These are phyloP conservation scores for Xylaria sp. DNA, from an alignment of 2,329 filamentous ascomycete genomes.

Conservation along the genomic window DNA sequence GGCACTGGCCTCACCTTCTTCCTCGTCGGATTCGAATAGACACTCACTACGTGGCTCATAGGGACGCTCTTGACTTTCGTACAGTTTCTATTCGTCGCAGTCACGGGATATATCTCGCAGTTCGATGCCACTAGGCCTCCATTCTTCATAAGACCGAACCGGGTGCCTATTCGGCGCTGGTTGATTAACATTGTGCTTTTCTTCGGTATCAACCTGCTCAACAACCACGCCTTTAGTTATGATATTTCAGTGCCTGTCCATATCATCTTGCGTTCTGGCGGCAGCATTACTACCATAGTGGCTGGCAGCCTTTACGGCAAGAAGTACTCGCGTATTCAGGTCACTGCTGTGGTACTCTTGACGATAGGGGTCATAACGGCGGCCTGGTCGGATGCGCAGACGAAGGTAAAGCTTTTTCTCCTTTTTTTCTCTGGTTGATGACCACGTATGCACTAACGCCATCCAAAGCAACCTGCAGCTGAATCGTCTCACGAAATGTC, in stretches of 20 bases:
- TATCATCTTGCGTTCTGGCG: slow-evolving; percentile 94
- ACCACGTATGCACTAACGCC: slow-evolving; percentile 41
- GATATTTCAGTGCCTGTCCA: slow-evolving; percentile 96
- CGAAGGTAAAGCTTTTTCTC: slow-evolving; percentile 69
- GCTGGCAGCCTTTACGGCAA: slow-evolving; percentile 91
- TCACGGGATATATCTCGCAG: slow-evolving; percentile 80
- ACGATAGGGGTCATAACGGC: slow-evolving; percentile 88
- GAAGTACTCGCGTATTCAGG: slow-evolving; percentile 81
- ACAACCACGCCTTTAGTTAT: slow-evolving; percentile 98
- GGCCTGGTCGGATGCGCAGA: slow-evolving; percentile 87
- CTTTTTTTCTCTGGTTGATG: neutral
- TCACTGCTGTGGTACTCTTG: slow-evolving; percentile 82
- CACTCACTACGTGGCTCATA: slow-evolving; percentile 50
- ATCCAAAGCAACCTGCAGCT: slow-evolving; percentile 39
- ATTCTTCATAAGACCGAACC: slow-evolving; percentile 79
- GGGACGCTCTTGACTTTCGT: slow-evolving; percentile 89
- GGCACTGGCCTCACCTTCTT: slow-evolving; percentile 21
- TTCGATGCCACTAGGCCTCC: slow-evolving; percentile 74
- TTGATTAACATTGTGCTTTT: slow-evolving; percentile 89
- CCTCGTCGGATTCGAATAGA: slow-evolving; percentile 23
- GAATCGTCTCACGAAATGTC: slow-evolving; percentile 42
- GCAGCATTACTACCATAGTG: slow-evolving; percentile 93
- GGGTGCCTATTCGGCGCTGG: slow-evolving; percentile 87
- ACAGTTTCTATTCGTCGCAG: slow-evolving; percentile 84
- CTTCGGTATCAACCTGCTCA: slow-evolving; percentile 92